Evolutionary conservation across 2,329 filamentous ascomycete species (phyloP).

Genomic region (Sclerotinia subarctica): DNA sequence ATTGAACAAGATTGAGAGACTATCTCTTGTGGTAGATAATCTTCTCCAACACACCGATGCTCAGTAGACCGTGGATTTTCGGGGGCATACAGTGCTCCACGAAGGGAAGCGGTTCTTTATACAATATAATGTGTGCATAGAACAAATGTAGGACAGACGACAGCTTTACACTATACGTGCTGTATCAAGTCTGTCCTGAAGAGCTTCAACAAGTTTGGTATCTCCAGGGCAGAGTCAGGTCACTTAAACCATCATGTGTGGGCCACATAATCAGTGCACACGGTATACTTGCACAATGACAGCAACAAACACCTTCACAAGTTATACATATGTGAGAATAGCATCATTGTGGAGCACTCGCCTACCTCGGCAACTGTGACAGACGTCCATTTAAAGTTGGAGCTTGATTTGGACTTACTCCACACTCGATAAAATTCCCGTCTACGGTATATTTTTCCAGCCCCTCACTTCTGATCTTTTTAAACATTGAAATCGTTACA

Average conservation of each 20-base stretch:
- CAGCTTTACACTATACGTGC: neutral
- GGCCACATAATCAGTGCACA: too few relatives aligned
- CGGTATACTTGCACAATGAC: neutral
- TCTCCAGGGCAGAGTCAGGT: neutral
- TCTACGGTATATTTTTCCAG: conserved; percentile 8
- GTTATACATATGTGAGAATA: neutral
- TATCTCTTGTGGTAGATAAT: neutral
- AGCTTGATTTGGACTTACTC: conserved; percentile 18
- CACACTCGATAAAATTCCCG: conserved; percentile 18
- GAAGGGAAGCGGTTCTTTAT: neutral
- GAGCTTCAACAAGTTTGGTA: neutral
- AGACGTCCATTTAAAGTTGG: conserved; percentile 18
- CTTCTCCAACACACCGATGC: neutral
- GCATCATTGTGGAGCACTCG: neutral
- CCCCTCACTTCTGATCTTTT: neutral
- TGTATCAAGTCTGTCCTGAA: neutral
- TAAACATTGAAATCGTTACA: neutral
- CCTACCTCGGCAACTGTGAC: conserved; percentile 1
- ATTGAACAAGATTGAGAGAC: neutral
- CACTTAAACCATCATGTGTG: neutral
- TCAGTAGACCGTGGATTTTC: neutral
- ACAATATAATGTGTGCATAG: accelerated
- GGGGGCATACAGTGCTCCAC: neutral
- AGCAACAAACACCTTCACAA: neutral
- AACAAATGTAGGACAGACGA: neutral